These are phyloP conservation scores for Marasmius tenuissimus DNA, from an alignment of 1,284 basidiomycete genomes.

Conservation along the genomic window DNA sequence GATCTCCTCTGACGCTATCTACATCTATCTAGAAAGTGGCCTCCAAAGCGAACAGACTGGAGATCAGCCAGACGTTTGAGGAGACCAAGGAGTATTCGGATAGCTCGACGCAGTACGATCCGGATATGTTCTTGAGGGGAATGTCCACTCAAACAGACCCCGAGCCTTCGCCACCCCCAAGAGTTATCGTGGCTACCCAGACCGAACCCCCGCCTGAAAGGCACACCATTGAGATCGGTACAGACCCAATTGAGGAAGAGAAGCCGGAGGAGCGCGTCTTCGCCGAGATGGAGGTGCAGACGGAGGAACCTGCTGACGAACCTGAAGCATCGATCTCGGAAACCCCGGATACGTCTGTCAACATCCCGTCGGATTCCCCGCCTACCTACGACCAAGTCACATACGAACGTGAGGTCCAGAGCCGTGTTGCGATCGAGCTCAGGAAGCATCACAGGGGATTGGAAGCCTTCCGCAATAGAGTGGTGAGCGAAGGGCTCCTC, in stretches of 20 bases:
- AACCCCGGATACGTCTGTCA: constrained; percentile 23
- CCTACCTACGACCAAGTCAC: constrained; percentile 56
- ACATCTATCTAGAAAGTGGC: constrained; percentile 52
- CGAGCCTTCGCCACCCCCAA: constrained; percentile 25
- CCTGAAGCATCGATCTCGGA: constrained; percentile 54
- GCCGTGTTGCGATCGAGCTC: constrained; percentile 25
- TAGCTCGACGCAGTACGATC: constrained; percentile 64
- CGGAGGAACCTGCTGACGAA: constrained; percentile 42
- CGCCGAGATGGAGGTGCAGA: constrained; percentile 62
- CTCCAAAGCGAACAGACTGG: constrained; percentile 23
- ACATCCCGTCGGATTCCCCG: neutral
- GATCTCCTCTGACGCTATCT: constrained; percentile 3
- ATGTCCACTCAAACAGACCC: constrained; percentile 45
- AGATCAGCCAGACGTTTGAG: constrained; percentile 48
- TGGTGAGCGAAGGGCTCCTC: constrained; percentile 50
- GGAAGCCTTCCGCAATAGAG: neutral
- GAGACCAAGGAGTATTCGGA: constrained; percentile 74
- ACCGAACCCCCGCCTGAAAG: constrained; percentile 26
- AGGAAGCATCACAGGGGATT: constrained; percentile 45
- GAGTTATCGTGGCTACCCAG: constrained; percentile 25
- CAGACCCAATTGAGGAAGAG: constrained; percentile 20
- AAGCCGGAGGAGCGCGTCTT: neutral
- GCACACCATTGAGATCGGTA: constrained; percentile 26
- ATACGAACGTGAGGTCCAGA: constrained; percentile 48
- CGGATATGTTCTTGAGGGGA: constrained; percentile 42